phyloP scores from a whole-genome alignment of 192 early-diverging fungal species.

The Backusella macrospora region DNA sequence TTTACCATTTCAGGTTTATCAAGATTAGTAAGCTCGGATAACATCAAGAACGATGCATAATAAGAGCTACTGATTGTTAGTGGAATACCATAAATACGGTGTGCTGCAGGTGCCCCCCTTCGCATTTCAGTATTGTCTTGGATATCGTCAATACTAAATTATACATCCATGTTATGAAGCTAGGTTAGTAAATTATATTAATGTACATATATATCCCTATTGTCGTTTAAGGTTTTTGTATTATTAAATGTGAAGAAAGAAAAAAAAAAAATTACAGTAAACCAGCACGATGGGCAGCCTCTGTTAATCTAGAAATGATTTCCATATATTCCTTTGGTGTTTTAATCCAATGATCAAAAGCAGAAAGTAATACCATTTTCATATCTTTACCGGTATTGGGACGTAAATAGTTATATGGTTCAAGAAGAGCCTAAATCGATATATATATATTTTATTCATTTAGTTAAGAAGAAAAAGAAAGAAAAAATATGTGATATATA shows the following conservation, averaged over 20 bases:
- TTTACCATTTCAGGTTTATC: neutral
- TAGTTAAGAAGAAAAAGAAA: too few relatives aligned
- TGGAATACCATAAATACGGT: neutral
- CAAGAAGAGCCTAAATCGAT: neutral
- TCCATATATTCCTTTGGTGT: neutral
- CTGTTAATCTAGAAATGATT: neutral
- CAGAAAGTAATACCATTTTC: neutral
- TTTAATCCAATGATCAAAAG: neutral
- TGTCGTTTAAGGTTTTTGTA: too few relatives aligned
- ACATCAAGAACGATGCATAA: neutral
- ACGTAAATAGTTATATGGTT: neutral
- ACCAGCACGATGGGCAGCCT: neutral
- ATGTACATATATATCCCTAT: too few relatives aligned
- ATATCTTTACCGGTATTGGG: constrained; percentile 1
- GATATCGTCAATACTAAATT: neutral
- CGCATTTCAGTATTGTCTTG: neutral
- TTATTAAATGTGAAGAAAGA: too few relatives aligned
- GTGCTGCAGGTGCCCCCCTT: neutral
- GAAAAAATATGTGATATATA: too few relatives aligned
- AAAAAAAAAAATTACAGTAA: neutral
- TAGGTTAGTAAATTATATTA: too few relatives aligned
- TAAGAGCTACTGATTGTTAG: neutral
- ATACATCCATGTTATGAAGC: too few relatives aligned
- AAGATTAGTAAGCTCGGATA: neutral
- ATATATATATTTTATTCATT: too few relatives aligned